phyloP scores from a whole-genome alignment of 495 filamentous ascomycete genomes.

The Trichoderma virens region DNA sequence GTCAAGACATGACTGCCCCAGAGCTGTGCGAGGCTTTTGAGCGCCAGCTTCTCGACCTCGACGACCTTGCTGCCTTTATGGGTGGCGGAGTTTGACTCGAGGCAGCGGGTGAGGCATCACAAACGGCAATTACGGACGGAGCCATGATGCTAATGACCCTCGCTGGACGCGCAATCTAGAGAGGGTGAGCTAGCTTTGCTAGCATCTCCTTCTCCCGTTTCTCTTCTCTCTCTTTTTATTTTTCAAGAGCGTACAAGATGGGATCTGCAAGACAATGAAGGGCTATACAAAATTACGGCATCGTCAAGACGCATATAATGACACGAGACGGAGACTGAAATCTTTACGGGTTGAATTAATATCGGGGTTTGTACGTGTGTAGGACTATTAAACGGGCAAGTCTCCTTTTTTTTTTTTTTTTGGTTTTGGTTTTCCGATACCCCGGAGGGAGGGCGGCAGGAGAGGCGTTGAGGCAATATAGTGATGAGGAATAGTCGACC shows the following conservation, averaged over 20 bases:
- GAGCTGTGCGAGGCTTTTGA: constrained; percentile 43
- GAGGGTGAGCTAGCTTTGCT: neutral
- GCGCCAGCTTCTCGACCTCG: constrained; percentile 41
- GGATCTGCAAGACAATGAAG: neutral
- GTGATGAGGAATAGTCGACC: neutral
- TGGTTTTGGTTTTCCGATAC: neutral
- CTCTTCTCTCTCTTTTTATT: neutral
- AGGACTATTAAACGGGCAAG: neutral
- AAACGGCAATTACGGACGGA: neutral
- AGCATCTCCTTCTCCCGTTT: neutral
- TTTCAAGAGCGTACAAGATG: neutral
- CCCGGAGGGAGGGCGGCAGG: neutral
- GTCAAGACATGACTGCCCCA: constrained; percentile 39
- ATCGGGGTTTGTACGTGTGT: neutral
- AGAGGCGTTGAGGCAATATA: neutral
- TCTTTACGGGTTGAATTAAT: neutral
- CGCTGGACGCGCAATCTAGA: constrained; percentile 20
- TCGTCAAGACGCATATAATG: neutral
- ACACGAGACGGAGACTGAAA: neutral
- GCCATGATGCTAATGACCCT: constrained; percentile 11
- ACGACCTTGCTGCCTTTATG: constrained; percentile 46
- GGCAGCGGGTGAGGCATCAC: neutral
- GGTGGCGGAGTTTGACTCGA: constrained; percentile 38
- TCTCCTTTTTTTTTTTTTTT: neutral
- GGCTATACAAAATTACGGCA: neutral